Evolutionary conservation across 73 alveolate genomes (phyloP), one percentile per base, ranked within the genome.

Genomic region (Blepharisma japonicum): DNA sequence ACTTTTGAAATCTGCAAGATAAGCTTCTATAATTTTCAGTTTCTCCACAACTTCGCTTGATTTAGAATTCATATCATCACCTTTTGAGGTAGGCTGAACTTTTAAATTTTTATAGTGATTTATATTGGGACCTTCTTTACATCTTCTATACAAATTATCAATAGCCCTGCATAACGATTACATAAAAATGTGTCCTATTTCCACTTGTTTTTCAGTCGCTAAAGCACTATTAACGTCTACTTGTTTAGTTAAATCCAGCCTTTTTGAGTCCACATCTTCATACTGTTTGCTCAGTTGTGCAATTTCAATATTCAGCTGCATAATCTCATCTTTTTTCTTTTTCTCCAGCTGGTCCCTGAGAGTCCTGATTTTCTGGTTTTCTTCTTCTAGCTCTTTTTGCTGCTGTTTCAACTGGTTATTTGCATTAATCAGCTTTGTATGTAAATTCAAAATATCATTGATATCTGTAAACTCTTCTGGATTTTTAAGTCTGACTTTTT

Each of bases 401-500:
- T 79, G 48, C n/a, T 56, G 81, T 50, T 79, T 46, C 45, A 87
- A 82, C 56, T 81, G 78, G 21, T 46, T 49, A 53, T 87, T 87
- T 7, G 89, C 55, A 3, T 79, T 85, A 27, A 71, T 54, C 11
- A 87, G 74, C 32, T 96, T 92, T 38, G 50, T 68, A 76, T 92
- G 83, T 38, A 96, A 56, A 55, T 87, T 68, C 7, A 87, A 80
- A 68, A 92, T 92, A 42, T 89, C 94, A 27, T 76, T 48, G 67
- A 92, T 79, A 67, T 92, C 98, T 38, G 84, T 78, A 81, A 83
- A 92, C 54, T 92, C 93, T 48, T 92, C 98, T 20, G 92, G 90
- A 71, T 88, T 85, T 23, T 81, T 46, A 42, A 86, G 87, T 8
- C 83, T 61, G 18, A 92, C 96, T 45, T 77, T 83, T 21, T 92